phyloP scores from a whole-genome alignment of 768 basidiomycete genomes.

The Rhodotorula graminis region DNA sequence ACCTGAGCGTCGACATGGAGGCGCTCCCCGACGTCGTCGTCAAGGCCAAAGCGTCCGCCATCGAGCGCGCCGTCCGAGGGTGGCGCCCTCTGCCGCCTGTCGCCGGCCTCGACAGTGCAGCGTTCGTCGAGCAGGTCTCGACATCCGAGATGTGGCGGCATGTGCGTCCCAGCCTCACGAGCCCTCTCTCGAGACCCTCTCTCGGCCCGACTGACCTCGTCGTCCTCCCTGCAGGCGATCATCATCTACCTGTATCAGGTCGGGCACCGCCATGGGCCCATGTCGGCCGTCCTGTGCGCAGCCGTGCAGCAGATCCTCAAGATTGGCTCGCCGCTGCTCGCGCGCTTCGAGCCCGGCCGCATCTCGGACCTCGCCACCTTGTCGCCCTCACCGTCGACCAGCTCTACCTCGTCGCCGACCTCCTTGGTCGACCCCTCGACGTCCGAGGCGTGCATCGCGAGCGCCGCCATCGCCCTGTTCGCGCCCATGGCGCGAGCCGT shows the following conservation, averaged over 20 bases:
- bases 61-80: slow-evolving; percentile 20
- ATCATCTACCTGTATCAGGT: slow-evolving; percentile 34
- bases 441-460: background rate
- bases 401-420: too few species aligned
- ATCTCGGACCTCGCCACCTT: background rate
- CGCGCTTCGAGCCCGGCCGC: background rate
- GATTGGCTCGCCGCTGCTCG: slow-evolving; percentile 12
- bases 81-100: slow-evolving; percentile 15
- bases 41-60: slow-evolving; percentile 16
- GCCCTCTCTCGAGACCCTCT: background rate
- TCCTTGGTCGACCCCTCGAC: background rate
- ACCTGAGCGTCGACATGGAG: slow-evolving; percentile 25
- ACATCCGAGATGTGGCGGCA: slow-evolving; percentile 36
- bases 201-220: background rate
- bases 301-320: slow-evolving; percentile 18
- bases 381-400: too few species aligned
- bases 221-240: background rate
- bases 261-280: slow-evolving; percentile 20
- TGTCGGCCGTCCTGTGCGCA: slow-evolving; percentile 1
- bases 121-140: slow-evolving; percentile 6
- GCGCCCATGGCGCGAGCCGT: slow-evolving; percentile 15
- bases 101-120: background rate
- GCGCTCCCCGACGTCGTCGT: slow-evolving; percentile 24
- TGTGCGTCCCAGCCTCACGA: slow-evolving; percentile 3
- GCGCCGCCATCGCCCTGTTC: background rate